Base-by-base conservation (phyloP, 2,329 filamentous ascomycete species). In the Fusarium liriodendri region DNA sequence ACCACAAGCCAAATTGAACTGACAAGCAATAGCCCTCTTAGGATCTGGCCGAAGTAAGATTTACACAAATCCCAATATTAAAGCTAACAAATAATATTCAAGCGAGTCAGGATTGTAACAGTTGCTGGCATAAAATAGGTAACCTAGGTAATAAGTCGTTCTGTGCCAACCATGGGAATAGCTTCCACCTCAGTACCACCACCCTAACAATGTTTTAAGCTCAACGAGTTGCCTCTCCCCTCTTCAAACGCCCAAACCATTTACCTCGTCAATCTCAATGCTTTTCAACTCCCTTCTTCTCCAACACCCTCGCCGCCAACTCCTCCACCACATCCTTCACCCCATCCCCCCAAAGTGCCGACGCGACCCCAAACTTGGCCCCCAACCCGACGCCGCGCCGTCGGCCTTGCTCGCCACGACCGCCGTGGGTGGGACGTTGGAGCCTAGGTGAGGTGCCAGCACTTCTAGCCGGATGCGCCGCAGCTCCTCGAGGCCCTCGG, bases 291-390 rank as follows among this genome's bases (percentile, higher is more conserved):
- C 71, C 73, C 47, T 66, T 65, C 32, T 38, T 54, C 62, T 68
- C 65, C 38, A 76, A 40, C 22, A 73, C 71, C 50, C 32, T 66
- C 16, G 65, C 64, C 47, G 69, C 64, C 64, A 76, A 42, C 64
- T 76, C 73, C 59, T 76, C 74, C 40, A 75, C 69, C 5, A 52
- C 69, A 62, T 76, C 73, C 52, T 70, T 70, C 11, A 76, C 69
- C 11, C 74, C 73, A 20, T 76, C 71, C 18, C 73, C 73, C 63
- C 69, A 72, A 55, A 74, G 63, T 29, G 73, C 63, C 29, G 73
- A 74, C 27, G 60, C 64, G 32, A 67, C 63, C 63, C 71, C 72
- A 63, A 76, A 76, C 40, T 64, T 62, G 18, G 52, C 73, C 37
- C 64, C 73, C 14, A 76, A 22, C 35, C 64, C 35, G 50, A 62